Conservation (phyloP, 805 yeast genomes). For the Brettanomyces nanus region DNA sequence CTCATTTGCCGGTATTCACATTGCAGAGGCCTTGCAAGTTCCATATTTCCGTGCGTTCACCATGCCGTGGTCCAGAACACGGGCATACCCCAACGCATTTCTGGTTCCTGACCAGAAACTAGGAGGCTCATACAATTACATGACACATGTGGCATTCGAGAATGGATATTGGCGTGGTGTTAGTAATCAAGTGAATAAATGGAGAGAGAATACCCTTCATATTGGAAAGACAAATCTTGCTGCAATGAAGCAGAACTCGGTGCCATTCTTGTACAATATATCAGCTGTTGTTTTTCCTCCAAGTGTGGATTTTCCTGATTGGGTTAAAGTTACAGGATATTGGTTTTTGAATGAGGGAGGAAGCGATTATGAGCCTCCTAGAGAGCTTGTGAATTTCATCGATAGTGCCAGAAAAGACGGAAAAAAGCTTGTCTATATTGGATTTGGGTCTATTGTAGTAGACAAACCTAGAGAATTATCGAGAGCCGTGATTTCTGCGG, state of each 20-base stretch:
- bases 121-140: constrained; percentile 87
- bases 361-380: constrained; percentile 48
- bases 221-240: constrained; percentile 65
- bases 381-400: constrained; percentile 50
- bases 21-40: constrained; percentile 83
- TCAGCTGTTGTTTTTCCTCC: constrained; percentile 89
- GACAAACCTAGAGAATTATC: constrained; percentile 74
- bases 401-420: constrained; percentile 46
- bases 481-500: constrained; percentile 70
- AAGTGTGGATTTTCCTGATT: constrained; percentile 85
- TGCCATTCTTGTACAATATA: constrained; percentile 84
- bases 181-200: constrained; percentile 74
- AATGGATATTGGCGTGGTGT: constrained; percentile 92
- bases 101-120: constrained; percentile 88
- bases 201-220: constrained; percentile 67
- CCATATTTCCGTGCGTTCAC: constrained; percentile 95
- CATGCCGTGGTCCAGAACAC: constrained; percentile 96
- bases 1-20: constrained; percentile 91
- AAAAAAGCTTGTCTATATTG: constrained; percentile 80
- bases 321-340: constrained; percentile 94
- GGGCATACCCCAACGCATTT: constrained; percentile 95
- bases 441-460: constrained; percentile 94
- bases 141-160: constrained; percentile 90
- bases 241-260: constrained; percentile 62
- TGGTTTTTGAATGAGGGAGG: constrained; percentile 70